These are phyloP conservation scores for Wakefieldia striispora DNA, from an alignment of 768 basidiomycete species.

Conservation along the genomic window DNA sequence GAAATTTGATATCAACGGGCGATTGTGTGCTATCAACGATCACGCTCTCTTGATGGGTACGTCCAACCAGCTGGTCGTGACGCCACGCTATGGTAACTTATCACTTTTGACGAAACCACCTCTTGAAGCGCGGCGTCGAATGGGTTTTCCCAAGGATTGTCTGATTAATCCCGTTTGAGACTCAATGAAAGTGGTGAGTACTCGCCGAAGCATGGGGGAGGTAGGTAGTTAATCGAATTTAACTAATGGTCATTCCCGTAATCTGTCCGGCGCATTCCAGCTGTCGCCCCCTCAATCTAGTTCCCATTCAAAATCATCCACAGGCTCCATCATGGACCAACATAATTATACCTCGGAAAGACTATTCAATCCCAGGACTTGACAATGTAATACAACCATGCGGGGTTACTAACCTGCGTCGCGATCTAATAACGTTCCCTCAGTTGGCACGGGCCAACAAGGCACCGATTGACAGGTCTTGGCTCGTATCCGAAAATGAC, in stretches of 20 bases:
- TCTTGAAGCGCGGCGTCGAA: neutral
- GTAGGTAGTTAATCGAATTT: constrained; percentile 6
- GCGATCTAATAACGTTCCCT: constrained; percentile 10
- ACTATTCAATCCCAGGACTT: neutral
- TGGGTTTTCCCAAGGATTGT: constrained; percentile 1
- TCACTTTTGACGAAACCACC: neutral
- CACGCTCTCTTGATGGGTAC: neutral
- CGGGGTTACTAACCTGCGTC: constrained; percentile 10
- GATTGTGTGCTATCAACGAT: neutral
- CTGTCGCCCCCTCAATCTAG: constrained; percentile 2
- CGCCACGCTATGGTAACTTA: neutral
- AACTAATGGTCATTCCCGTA: constrained; percentile 13
- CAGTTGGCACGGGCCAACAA: constrained; percentile 7
- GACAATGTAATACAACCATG: constrained; percentile 24
- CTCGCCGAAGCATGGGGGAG: constrained; percentile 1
- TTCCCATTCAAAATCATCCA: constrained; percentile 3
- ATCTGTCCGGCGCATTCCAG: neutral
- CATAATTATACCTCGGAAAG: neutral
- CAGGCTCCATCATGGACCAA: neutral
- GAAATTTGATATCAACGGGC: neutral
- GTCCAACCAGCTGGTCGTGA: neutral
- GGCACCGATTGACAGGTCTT: constrained; percentile 11
- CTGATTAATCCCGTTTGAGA: neutral
- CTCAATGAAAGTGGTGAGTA: neutral
- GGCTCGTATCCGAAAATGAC: constrained; percentile 8